Percentiles rank a stretch among this genome's conserved stretches.
These are phyloP conservation scores for Hypholoma fasciculare DNA, from an alignment of 768 basidiomycete genomes.

Conservation along the genomic window DNA sequence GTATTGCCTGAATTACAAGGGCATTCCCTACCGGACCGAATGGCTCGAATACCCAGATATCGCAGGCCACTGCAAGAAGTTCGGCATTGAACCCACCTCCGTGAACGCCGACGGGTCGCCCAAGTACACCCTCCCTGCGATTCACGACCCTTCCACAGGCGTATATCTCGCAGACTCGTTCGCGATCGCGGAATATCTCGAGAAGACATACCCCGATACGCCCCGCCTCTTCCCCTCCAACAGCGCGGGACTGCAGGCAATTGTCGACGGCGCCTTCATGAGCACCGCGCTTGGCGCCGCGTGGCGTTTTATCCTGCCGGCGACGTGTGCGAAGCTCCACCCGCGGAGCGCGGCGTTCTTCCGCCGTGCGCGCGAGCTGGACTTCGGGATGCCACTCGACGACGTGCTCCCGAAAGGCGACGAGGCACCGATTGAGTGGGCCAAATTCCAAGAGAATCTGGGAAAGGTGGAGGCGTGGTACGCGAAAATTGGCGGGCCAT, in stretches of 20 bases:
- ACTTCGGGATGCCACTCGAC: not conserved
- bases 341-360: not conserved
- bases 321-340: not conserved
- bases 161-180: not conserved
- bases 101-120: not conserved
- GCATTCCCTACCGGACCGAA: not conserved
- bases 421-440: conserved; percentile 31
- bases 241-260: not conserved
- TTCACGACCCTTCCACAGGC: conserved; percentile 2
- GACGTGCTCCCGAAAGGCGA: conserved; percentile 3
- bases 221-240: not conserved
- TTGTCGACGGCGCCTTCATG: conserved; percentile 14
- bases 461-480: not conserved
- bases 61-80: not conserved
- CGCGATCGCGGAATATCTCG: conserved; percentile 11
- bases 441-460: conserved; percentile 5
- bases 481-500: not conserved
- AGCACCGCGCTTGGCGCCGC: not conserved
- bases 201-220: conserved; percentile 7
- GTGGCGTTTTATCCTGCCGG: not conserved
- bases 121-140: not conserved
- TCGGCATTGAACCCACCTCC: not conserved
- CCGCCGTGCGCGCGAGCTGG: not conserved
- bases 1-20: conserved; percentile 2
- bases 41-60: conserved; percentile 4